phyloP scores from a whole-genome alignment of 2,329 filamentous ascomycete species.

The Ceratocystis huliohia region DNA sequence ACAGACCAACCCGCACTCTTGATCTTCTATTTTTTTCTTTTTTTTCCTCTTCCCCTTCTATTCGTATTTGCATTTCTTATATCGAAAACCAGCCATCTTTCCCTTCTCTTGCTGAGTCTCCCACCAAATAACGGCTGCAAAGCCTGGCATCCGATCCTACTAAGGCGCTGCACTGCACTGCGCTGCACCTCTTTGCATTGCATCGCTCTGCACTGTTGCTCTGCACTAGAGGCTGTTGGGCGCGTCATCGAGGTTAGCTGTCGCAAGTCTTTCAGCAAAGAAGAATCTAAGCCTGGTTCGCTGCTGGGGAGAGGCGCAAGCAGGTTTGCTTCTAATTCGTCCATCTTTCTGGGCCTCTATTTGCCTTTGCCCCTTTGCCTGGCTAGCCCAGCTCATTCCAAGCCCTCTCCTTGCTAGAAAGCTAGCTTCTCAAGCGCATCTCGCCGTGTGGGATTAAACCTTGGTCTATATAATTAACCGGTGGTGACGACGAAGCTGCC shows the following conservation, averaged over 20 bases:
- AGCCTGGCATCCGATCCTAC: background rate
- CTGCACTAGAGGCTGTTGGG: background rate
- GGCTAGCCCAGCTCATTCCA: background rate
- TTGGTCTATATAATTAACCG: background rate
- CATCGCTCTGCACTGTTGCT: background rate
- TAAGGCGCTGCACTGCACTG: background rate
- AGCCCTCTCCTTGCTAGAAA: background rate
- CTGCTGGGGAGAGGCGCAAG: background rate
- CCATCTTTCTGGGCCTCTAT: background rate
- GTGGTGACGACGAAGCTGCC: background rate
- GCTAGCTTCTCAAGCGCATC: background rate
- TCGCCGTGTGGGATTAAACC: background rate
- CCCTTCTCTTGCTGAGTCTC: background rate
- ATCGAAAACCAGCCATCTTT: background rate
- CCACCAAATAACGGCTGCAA: slow-evolving; percentile 5
- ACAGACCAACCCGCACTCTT: background rate
- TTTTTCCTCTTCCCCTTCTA: background rate
- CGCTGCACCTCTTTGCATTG: background rate
- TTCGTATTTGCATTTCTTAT: background rate
- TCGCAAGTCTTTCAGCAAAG: background rate
- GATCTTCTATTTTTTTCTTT: background rate
- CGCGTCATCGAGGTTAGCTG: background rate
- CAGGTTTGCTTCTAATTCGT: background rate
- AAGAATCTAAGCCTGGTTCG: background rate
- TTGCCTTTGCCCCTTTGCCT: background rate